phyloP scores from a whole-genome alignment of 176 grass and related monocot genomes.

The Zizania latifolia region DNA sequence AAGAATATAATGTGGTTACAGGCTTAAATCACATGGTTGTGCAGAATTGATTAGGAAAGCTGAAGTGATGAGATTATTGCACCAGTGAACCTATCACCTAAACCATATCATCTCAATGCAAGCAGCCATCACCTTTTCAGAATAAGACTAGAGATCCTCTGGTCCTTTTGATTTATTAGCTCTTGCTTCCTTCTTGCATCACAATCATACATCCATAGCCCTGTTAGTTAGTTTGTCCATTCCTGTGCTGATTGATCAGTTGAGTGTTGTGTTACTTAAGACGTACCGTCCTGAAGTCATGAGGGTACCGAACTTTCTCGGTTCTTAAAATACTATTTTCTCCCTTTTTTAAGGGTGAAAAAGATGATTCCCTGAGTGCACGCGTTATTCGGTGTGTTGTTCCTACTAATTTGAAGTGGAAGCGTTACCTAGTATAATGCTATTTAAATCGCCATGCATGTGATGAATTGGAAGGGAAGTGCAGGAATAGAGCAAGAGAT shows the following conservation, averaged over 20 bases:
- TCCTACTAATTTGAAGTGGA: not conserved
- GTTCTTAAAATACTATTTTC: not conserved
- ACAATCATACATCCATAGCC: not conserved
- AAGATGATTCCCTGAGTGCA: not conserved
- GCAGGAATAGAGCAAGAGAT: slow-evolving; percentile 4
- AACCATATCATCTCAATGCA: slow-evolving; percentile 32
- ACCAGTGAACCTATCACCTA: slow-evolving; percentile 18
- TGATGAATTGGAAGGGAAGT: slow-evolving; percentile 18
- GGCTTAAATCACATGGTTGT: slow-evolving; percentile 11
- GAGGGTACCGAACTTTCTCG: slow-evolving; percentile 2
- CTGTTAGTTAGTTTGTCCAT: not conserved
- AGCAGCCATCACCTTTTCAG: slow-evolving; percentile 23
- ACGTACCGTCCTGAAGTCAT: not conserved
- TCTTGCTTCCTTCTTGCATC: not conserved
- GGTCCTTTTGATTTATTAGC: not conserved
- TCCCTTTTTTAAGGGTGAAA: not conserved
- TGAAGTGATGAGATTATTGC: slow-evolving; percentile 28
- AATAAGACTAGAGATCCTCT: not conserved
- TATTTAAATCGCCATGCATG: not conserved
- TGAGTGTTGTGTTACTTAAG: not conserved
- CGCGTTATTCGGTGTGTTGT: not conserved
- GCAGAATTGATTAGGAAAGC: not conserved
- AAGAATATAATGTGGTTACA: not conserved
- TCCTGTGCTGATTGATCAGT: not conserved
- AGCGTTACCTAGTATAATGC: not conserved